Percentiles rank a stretch among this genome's conserved stretches.
These are phyloP conservation scores for Mycena indigotica DNA, from an alignment of 768 basidiomycete genomes.

Conservation along the genomic window DNA sequence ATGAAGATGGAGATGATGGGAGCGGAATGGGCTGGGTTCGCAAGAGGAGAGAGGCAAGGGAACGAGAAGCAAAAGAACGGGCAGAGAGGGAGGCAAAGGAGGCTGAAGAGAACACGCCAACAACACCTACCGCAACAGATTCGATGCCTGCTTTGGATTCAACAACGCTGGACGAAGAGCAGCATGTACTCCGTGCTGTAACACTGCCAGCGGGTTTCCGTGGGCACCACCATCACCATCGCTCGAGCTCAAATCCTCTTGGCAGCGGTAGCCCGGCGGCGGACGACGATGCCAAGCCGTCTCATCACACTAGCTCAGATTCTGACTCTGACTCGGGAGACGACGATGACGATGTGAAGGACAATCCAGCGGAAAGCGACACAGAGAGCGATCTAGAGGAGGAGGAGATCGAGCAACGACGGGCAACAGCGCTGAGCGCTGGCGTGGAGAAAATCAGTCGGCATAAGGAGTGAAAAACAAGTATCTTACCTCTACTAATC, in stretches of 20 bases:
- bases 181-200: constrained; percentile 37
- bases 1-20: constrained; percentile 73
- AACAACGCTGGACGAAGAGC: constrained; percentile 26
- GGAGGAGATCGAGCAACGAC: constrained; percentile 20
- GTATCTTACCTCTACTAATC: not conserved
- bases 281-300: not conserved
- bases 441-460: constrained; percentile 28
- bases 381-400: constrained; percentile 23
- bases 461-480: constrained; percentile 19
- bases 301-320: not conserved
- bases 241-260: constrained; percentile 27
- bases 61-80: constrained; percentile 51
- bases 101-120: constrained; percentile 31
- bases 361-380: constrained; percentile 16
- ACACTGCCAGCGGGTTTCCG: constrained; percentile 35
- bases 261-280: not conserved
- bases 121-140: constrained; percentile 2
- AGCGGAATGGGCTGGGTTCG: constrained; percentile 87
- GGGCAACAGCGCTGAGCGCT: constrained; percentile 15
- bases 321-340: constrained; percentile 5
- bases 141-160: not conserved
- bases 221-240: constrained; percentile 28
- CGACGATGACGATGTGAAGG: constrained; percentile 3
- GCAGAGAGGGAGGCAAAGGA: constrained; percentile 43
- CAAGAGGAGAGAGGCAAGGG: constrained; percentile 57